A percentile compares a stretch with the other conserved stretches of the same genome.
These are phyloP conservation scores for Phytophthora nicotianae DNA, from an alignment of 352 stramenopile species.

Conservation along the genomic window DNA sequence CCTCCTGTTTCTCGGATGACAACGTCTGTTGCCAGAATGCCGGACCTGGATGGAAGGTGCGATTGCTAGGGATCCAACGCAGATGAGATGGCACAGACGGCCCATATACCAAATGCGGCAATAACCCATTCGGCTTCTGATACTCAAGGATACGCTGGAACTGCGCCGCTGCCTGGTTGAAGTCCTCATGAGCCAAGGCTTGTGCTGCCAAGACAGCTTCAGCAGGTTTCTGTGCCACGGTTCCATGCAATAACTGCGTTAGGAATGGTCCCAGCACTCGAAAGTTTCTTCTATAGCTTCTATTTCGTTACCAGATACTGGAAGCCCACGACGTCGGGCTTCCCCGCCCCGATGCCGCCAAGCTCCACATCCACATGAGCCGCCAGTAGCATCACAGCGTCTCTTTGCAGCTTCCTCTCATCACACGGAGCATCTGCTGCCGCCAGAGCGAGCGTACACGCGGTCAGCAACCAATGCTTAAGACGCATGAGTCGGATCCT, in stretches of 20 bases:
- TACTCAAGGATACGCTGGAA: conserved; percentile 75
- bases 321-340: conserved; percentile 60
- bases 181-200: conserved; percentile 81
- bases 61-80: conserved; percentile 66
- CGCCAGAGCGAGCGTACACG: conserved; percentile 6
- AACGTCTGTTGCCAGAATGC: conserved; percentile 57
- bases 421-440: conserved; percentile 38
- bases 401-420: conserved; percentile 50
- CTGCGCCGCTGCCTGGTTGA: conserved; percentile 57
- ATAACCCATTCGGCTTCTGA: conserved; percentile 54
- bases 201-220: conserved; percentile 82
- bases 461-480: conserved; percentile 5
- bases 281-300: neutral
- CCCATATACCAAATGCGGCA: conserved; percentile 82
- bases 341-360: conserved; percentile 64
- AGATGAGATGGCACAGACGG: conserved; percentile 55
- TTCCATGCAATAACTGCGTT: conserved; percentile 18
- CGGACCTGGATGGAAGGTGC: conserved; percentile 81
- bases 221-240: conserved; percentile 58
- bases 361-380: conserved; percentile 71
- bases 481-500: conserved; percentile 13
- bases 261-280: neutral
- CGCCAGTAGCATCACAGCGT: conserved; percentile 49
- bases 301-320: conserved; percentile 67
- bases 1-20: neutral